Base-by-base conservation (phyloP, 2,329 filamentous ascomycete genomes). In the Fusarium hainanense region DNA sequence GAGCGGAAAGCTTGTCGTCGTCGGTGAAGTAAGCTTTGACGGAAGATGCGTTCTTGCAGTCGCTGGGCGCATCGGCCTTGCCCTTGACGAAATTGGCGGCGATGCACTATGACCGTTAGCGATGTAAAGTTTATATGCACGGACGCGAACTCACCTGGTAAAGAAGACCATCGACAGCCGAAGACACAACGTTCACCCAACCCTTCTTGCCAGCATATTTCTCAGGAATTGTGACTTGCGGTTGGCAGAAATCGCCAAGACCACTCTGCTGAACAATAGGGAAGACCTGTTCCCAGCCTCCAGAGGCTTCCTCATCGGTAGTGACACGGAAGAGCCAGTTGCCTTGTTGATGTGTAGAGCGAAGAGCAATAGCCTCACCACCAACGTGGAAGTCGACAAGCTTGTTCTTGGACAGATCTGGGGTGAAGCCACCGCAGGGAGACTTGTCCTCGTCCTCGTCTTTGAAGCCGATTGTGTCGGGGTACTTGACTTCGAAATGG, bases 291-390 rank as follows among this genome's bases (percentile, higher is more conserved):
- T 85, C 83, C 88, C 88, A 90, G 74, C 84, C 84, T 21, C 79
- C 78, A 46, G 75, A 73, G 44, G 81, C 84, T 13, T 80, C 80
- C 49, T 79, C 71, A 71, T 88, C 87, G 21, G 84, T 79, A 14
- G 87, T 89, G 67, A 83, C 85, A 66, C 88, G 87, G 80, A 88
- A 86, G 18, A 90, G 81, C 84, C 84, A 89, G 57, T 81, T 86
- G 69, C 81, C 79, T 74, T 87, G 81, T 6, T 85, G 80, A 73
- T 90, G 88, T 5, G 81, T 82, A 10, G 83, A 80, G 10, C 77
- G 78, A 51, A 85, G 74, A 63, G 82, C 81, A 34, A 89, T 79
- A 59, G 84, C 79, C 69, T 89, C 85, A 70, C 87, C 87, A 70
- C 79, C 86, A 62, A 89, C 85, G 74, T 88, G 84, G 77, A 89